Conservation (phyloP, 352 stramenopile genomes). For the Phytophthora boehmeriae region DNA sequence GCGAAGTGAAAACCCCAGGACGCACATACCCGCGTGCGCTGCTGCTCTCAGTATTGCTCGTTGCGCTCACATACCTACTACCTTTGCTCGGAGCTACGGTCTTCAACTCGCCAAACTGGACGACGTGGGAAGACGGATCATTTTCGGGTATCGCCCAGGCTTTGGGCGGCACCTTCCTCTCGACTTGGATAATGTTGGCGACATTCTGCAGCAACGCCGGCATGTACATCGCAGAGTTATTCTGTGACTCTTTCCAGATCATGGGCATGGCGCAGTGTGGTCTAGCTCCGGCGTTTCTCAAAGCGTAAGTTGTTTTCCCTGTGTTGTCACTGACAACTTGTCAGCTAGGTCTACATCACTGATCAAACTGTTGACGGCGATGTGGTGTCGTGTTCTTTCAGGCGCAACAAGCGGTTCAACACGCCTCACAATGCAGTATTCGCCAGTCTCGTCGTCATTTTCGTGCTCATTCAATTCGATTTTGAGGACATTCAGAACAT, state of each 20-base stretch:
- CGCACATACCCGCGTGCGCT: constrained; percentile 86
- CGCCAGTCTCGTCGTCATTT: constrained; percentile 50
- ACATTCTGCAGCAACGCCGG: constrained; percentile 90
- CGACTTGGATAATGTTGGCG: constrained; percentile 88
- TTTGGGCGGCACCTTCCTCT: constrained; percentile 85
- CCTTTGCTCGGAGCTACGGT: constrained; percentile 85
- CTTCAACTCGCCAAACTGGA: constrained; percentile 62
- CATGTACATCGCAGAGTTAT: constrained; percentile 94
- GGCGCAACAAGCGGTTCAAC: constrained; percentile 60
- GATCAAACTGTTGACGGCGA: too few species aligned
- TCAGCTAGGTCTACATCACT: too few species aligned
- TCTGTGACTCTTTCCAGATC: constrained; percentile 91
- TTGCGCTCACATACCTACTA: constrained; percentile 86
- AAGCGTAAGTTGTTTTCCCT: constrained; percentile 49
- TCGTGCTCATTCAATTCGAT: constrained; percentile 60
- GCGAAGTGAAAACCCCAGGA: constrained; percentile 85
- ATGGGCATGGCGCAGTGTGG: constrained; percentile 83
- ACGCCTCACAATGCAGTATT: constrained; percentile 57
- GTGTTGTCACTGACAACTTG: too few species aligned
- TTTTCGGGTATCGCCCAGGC: constrained; percentile 88
- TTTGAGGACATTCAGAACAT: constrained; percentile 87
- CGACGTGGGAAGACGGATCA: constrained; percentile 91
- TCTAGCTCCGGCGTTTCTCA: constrained; percentile 84
- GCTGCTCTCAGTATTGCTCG: constrained; percentile 77
- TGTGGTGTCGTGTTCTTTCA: too few species aligned